Evolutionary conservation across 2,329 filamentous ascomycete species (phyloP).

Genomic region (Fusarium sarcochroum): DNA sequence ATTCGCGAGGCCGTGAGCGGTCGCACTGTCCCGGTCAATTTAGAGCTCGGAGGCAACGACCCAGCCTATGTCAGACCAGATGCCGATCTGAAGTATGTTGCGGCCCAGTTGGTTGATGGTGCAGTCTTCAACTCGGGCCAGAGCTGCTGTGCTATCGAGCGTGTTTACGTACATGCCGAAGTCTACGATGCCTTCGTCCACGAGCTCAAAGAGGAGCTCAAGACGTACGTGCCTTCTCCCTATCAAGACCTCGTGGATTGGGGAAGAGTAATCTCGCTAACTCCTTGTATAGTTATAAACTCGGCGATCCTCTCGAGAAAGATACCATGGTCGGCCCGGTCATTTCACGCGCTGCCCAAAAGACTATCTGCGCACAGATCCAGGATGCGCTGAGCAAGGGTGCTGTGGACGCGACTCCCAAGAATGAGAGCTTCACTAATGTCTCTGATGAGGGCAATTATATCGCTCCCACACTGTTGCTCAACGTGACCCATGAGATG

Average conservation of each 20-base stretch:
- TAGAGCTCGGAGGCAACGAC: conserved; percentile 95
- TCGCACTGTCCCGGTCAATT: conserved; percentile 84
- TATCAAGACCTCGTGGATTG: too few relatives aligned
- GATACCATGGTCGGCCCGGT: conserved; percentile 89
- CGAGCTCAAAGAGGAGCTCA: conserved; percentile 83
- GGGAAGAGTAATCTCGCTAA: too few relatives aligned
- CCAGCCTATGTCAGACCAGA: conserved; percentile 89
- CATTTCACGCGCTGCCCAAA: conserved; percentile 82
- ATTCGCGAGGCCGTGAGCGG: conserved; percentile 89
- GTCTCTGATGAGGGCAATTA: conserved; percentile 85
- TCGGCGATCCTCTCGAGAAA: conserved; percentile 88
- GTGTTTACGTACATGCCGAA: conserved; percentile 88
- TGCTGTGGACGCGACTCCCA: conserved; percentile 85
- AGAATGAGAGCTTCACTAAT: conserved; percentile 80
- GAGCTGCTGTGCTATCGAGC: conserved; percentile 93
- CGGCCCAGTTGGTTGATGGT: conserved; percentile 93
- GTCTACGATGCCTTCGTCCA: conserved; percentile 87
- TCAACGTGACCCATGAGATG: conserved; percentile 86
- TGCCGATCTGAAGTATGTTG: conserved; percentile 89
- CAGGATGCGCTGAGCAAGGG: conserved; percentile 86
- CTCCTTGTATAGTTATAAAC: conserved; percentile 71
- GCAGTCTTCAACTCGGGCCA: conserved; percentile 98
- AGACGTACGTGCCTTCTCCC: conserved; percentile 40
- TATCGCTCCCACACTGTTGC: conserved; percentile 86
- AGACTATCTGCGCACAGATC: conserved; percentile 82